Evolutionary conservation across 176 grass and related monocot genomes (phyloP), one percentile per base, ranked within the genome.

Genomic region (Melocanna baccifera): DNA sequence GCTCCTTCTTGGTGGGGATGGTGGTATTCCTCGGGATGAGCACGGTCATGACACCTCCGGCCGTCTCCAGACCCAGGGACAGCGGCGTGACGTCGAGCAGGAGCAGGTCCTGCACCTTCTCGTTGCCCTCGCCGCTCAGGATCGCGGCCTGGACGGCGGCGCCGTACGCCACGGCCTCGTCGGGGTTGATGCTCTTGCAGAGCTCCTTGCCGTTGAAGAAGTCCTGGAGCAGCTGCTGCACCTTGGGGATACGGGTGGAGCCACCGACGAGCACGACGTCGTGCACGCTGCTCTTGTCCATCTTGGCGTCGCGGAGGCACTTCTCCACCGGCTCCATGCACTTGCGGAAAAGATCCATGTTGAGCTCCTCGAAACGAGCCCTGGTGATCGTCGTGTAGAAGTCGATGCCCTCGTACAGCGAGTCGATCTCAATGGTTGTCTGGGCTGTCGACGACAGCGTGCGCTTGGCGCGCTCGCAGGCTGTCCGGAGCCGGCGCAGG

Each of bases 171-270:
- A 99, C 97, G 20, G 97, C 97, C 89, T 99, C 97, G 50, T 99
- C 97, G 2, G 97, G 97, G 90, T 99, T 99, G 84, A 99, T 99
- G 86, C 88, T 99, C 97, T 99, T 99, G 93, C 97, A 99, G 18
- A 99, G 88, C 90, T 99, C 97, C 90, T 99, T 99, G 36, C 93
- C 97, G 62, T 99, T 99, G 89, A 96, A 96, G 87, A 99, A 99
- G 81, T 99, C 97, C 84, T 99, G 97, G 22, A 99, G 91, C 73
- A 99, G 81, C 83, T 97, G 95, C 87, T 97, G 95, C 53, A 97
- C 95, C 79, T 91, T 94, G 58, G 95, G 95, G 63, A 97, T 97
- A 25, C 95, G 85, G 58, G 95, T 97, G 46, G 92, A 97, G 22
- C 95, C 95, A 36, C 95, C 95, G 2, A 97, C 95, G 25, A 97